Evolutionary conservation across 2,329 filamentous ascomycete genomes (phyloP), one percentile per base, ranked within the genome.

Genomic region (Claviceps monticola): DNA sequence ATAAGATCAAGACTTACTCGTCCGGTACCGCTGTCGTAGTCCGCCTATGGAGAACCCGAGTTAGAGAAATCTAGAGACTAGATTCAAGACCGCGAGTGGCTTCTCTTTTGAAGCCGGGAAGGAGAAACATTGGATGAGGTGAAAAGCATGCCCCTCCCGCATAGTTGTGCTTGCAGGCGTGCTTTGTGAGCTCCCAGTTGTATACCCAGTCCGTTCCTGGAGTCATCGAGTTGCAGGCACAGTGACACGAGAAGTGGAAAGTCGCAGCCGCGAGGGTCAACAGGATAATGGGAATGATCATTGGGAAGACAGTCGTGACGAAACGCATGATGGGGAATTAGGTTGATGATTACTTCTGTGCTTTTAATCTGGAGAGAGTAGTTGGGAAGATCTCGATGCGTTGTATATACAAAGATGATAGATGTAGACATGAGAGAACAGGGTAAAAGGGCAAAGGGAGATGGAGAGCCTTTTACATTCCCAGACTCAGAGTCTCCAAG

Each of bases 181-280:
- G 36, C 44, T 46, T 38, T n/a, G 46, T 48, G 36, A 48, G 46
- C 34, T 39, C 19, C 46, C 34, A 48, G 19, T 39, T 36, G 46
- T n/a, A 48, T 8, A 3, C 21, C 17, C 46, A 34, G n/a, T 38
- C 14, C 36, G 13, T n/a, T 5, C 26, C 23, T 26, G 14, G 13
- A 6, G 17, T 38, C 5, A 37, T 19, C 17, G 36, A 36, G 17
- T 47, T 17, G 46, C 46, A 47, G 34, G n/a, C 46, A 19, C 46
- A n/a, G n/a, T n/a, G n/a, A n/a, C n/a, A 47, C 17, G 6, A 6
- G 8, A 16, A 19, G 21, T 47, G 46, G 1, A 3, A 34, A 11
- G 0, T 9, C 4, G 79, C 44, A 17, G 26, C 23, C 7, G 26
- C 44, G 7, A 46, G 23, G 26, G 23, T n/a, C 44, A 46, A 14